Evolutionary conservation across 164 flowering plant species (phyloP).

Genomic region (Hamamelis virginiana): DNA sequence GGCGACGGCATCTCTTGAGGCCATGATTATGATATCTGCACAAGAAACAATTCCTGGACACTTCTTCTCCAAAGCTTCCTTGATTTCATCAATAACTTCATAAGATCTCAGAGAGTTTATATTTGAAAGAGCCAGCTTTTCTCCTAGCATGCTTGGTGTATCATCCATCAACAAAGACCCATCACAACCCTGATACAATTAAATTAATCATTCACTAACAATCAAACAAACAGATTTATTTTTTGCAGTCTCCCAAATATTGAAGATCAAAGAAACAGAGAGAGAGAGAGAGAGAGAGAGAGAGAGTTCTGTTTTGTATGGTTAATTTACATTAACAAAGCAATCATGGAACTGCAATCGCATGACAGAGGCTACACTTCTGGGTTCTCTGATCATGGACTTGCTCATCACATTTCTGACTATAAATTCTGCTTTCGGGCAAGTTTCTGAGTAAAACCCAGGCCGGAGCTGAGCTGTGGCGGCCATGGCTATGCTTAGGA

Average conservation of each 20-base stretch:
- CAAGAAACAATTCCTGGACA: constrained; percentile 88
- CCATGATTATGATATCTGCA: constrained; percentile 94
- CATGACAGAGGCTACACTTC: constrained; percentile 89
- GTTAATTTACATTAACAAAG: constrained; percentile 70
- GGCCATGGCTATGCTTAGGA: constrained; percentile 16
- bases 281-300: background rate
- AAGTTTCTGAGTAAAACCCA: constrained; percentile 60
- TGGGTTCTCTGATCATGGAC: constrained; percentile 58
- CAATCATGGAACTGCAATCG: constrained; percentile 96
- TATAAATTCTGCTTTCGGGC: constrained; percentile 66
- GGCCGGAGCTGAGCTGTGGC: constrained; percentile 37
- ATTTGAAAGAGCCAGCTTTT: constrained; percentile 72
- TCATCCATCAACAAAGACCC: constrained; percentile 89
- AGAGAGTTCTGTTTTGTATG: background rate
- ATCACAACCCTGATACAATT: constrained; percentile 79
- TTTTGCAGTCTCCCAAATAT: background rate
- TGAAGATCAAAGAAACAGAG: background rate
- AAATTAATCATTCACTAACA: background rate
- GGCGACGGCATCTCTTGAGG: constrained; percentile 87
- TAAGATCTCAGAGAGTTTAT: constrained; percentile 81
- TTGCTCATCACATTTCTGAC: constrained; percentile 52
- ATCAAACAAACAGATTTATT: background rate
- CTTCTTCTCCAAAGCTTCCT: constrained; percentile 56
- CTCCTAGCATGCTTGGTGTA: constrained; percentile 82
- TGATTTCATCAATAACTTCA: constrained; percentile 76